phyloP scores from a whole-genome alignment of 1,284 basidiomycete species.

The Malassezia furfur region DNA sequence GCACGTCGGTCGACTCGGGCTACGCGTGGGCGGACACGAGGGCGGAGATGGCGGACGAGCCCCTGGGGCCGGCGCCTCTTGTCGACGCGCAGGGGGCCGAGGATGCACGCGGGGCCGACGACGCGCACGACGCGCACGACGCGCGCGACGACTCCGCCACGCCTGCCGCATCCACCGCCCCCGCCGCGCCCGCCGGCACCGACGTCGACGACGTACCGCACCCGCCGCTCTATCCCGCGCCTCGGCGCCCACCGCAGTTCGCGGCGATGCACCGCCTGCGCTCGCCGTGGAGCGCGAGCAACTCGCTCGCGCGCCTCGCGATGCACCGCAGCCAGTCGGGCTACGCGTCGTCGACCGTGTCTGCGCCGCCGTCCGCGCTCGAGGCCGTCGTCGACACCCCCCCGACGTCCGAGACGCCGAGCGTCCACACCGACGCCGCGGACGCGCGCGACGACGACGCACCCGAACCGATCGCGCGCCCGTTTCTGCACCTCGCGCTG shows the following conservation, averaged over 20 bases:
- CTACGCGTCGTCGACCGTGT: not conserved
- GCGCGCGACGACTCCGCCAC: not conserved
- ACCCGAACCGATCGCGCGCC: slow-evolving; percentile 10
- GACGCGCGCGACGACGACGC: not conserved
- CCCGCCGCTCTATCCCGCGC: too few relatives aligned
- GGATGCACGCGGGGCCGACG: too few relatives aligned
- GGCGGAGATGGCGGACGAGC: too few relatives aligned
- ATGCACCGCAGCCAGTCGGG: not conserved
- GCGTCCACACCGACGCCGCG: not conserved
- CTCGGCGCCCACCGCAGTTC: not conserved
- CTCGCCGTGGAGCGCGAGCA: slow-evolving; percentile 3
- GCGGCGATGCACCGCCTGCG: slow-evolving; percentile 6
- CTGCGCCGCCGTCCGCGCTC: not conserved
- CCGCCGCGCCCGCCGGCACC: too few relatives aligned
- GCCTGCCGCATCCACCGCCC: too few relatives aligned
- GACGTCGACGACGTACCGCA: too few relatives aligned
- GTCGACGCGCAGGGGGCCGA: too few relatives aligned
- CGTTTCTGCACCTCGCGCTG: slow-evolving; percentile 3
- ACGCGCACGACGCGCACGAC: not conserved
- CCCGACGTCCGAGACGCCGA: too few relatives aligned
- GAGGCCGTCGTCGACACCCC: not conserved
- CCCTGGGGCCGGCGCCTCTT: too few relatives aligned
- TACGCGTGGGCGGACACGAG: not conserved
- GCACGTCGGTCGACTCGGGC: not conserved
- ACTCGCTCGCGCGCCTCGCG: not conserved